Evolutionary conservation across 345 rosid genomes (phyloP), one percentile per base, ranked within the genome.

Genomic region (Moringa oleifera): DNA sequence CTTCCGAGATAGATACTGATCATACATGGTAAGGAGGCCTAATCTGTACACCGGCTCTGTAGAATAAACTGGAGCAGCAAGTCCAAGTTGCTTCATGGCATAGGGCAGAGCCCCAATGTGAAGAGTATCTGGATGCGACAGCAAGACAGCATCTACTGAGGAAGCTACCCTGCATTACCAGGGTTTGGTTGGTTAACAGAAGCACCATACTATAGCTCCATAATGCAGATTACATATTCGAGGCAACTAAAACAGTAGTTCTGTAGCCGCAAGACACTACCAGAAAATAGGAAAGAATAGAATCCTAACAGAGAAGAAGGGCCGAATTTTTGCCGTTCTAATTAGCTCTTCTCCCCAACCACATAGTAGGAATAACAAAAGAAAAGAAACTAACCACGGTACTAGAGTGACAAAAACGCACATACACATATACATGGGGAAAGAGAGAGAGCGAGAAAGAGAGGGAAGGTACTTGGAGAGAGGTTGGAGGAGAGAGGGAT

Each of bases 31-130:
- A 66, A 94, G 90, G 0, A 90, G 88, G 55, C 99, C 99, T 56
- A 90, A 70, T 73, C 97, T 71, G 25, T 60, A 68, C 45, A 90
- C 93, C 17, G 99, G 99, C 62, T 90, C 97, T 8, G 97, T 90
- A 4, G 92, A 85, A 65, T 72, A 94, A 69, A 90, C 82, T 0
- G 96, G 89, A 71, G 97, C 96, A 1, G 90, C 82, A 62, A 94
- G 92, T 53, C 97, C 93, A 53, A 86, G 77, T 49, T 88, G 90
- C 63, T 86, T 85, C 86, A 90, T 75, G 23, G 99, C 99, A 66
- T 88, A 94, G 21, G 99, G 96, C 63, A 94, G 84, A 53, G 97
- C 99, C 11, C 97, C 99, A 9, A 94, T 77, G 67, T 94, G 99
- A 74, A 90, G 81, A 12, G 96, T 94, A 65, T 94, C 99, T 9